Evolutionary conservation across 176 grass and related monocot genomes (phyloP), one percentile per base, ranked within the genome.

Genomic region (Ananas comosus): DNA sequence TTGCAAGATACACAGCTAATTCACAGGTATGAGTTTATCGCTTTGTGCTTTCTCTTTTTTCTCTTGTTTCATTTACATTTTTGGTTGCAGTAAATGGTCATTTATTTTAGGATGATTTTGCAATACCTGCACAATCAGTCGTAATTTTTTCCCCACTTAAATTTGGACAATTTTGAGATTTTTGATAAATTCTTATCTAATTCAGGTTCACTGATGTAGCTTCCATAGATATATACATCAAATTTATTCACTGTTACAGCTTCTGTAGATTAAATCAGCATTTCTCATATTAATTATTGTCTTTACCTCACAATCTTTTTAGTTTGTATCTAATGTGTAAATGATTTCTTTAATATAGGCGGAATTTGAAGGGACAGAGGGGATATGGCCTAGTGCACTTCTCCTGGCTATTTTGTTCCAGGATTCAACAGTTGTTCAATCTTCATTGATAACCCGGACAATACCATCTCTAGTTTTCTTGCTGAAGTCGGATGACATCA

Each of bases 351-450:
- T 74, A 56, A 51, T 87, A 51, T 82, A 96, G 93, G 89, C 79
- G 79, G 79, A 92, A 57, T 83, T 76, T 74, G 81, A 84, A 76
- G 93, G 90, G 19, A 85, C 72, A 50, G 93, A 85, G 50, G 91
- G 87, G 27, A 80, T 90, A 65, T 92, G 93, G 89, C 85, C 76
- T 65, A 87, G 81, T 14, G 53, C 83, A 48, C 93, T 96, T 92
- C 76, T 96, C 49, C 87, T 96, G 79, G 82, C 93, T 81, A 85
- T 91, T 65, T 82, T 96, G 65, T 96, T 96, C 79, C 86, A 92
- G 77, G 89, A 96, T 85, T 33, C 75, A 79, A 70, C 74, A 18
- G 59, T 92, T 68, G 82, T 92, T 83, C 88, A 90, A 56, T 92
- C 86, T 85, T 89, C 93, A 63, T 68, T 73, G 78, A 79, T 79